Base-by-base conservation (phyloP, 2,329 filamentous ascomycete species). In the Xylariaceae sp. region DNA sequence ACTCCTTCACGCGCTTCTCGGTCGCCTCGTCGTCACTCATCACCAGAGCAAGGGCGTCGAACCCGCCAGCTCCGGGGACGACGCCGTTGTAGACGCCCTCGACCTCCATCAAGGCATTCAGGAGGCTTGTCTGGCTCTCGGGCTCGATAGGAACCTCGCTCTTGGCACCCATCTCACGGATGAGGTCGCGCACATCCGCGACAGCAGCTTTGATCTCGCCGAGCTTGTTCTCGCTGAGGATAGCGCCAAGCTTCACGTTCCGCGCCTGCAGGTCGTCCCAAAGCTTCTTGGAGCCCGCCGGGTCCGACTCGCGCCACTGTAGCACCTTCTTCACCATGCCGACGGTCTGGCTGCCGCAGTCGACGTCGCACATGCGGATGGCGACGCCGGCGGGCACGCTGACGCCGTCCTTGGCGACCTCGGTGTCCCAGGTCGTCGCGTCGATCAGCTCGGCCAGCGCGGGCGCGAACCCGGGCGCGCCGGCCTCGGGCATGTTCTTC, bases 291-390 rank as follows among this genome's bases (percentile, higher is more conserved):
- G 92, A 86, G n/a, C 80, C 82, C 2, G 80, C 79, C 0, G 79
- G 74, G 16, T 91, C 84, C 41, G 81, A 73, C 43, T 83, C 82
- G 45, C 89, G 80, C 94, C 94, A 99, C 26, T 82, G 81, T 3
- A 97, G 79, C 11, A 99, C 90, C 68, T 90, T 84, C 75, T 93
- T 96, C 30, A 97, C 94, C 94, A 99, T 97, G 11, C 91, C 84
- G 0, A 96, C 92, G 6, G 93, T 97, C 76, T 96, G 84, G 42
- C 88, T 93, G 26, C 94, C 94, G 68, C 92, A 96, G 70, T 95
- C 91, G 6, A 99, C 94, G 68, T 99, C 94, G 68, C 92, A 96
- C 87, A 99, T 94, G 55, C 95, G 83, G 61, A 97, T 78, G 20
- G 88, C 82, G 62, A 96, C 76, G 0, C 90, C 91, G 1, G 72